phyloP scores from a whole-genome alignment of 176 grass and related monocot genomes.

The sorghum (Sorghum bicolor) region Sorghum_bicolor_NCBIv3 NC_012870.2:78313501-78314000 shows the following conservation, averaged over 20 bases:
- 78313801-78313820: not conserved
- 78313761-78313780: not conserved
- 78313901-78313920: not conserved
- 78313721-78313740: not conserved
- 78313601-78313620: slow-evolving; percentile 2
- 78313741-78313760: slow-evolving; percentile 14
- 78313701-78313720: not conserved
- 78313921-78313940: not conserved
- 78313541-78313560: not conserved
- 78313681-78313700: not conserved
- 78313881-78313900: not conserved
- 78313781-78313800: not conserved
- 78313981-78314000: not conserved
- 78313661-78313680: not conserved
- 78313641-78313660: not conserved
- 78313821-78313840: not conserved
- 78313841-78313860: not conserved
- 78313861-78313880: not conserved
- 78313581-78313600: slow-evolving; percentile 28
- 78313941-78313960: not conserved
- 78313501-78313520: not conserved
- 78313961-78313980: not conserved
- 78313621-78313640: slow-evolving; percentile 22
- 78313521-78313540: not conserved
- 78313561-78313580: slow-evolving; percentile 4